Percentiles rank a stretch among this genome's conserved stretches.
Conservation (phyloP, 164 flowering plant species). For the Berberis thunbergii region DNA sequence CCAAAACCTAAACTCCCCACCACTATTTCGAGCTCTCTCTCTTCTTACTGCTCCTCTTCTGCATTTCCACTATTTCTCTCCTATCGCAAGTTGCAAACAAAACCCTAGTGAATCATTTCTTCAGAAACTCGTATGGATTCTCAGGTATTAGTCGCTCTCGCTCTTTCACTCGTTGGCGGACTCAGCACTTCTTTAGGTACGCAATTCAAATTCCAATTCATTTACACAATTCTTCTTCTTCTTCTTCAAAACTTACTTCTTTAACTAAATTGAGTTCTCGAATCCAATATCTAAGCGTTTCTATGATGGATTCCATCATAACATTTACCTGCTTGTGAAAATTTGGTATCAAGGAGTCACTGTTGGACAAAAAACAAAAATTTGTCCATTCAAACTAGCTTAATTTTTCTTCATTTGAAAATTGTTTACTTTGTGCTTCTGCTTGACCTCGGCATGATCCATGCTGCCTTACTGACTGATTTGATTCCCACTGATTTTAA, state of each 20-base stretch:
- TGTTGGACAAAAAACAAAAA: no score
- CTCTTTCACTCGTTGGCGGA: slow-evolving; percentile 79
- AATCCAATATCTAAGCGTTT: no score
- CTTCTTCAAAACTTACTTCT: no score
- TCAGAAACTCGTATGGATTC: slow-evolving; percentile 53
- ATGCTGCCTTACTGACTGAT: no score
- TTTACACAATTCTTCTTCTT: background rate
- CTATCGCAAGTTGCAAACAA: background rate
- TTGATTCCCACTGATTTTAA: background rate
- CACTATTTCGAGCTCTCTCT: background rate
- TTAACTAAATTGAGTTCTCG: no score
- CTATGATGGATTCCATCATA: no score
- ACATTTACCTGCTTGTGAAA: no score
- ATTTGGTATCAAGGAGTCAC: no score
- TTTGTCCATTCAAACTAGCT: no score
- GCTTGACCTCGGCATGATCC: no score
- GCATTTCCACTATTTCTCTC: background rate
- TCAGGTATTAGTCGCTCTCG: slow-evolving; percentile 72
- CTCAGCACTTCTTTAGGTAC: slow-evolving; percentile 81
- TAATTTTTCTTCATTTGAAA: no score
- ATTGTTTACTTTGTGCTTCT: no score
- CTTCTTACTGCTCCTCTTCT: background rate
- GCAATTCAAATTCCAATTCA: background rate
- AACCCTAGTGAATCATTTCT: background rate
- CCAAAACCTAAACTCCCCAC: background rate